These are phyloP conservation scores for Sporothrix euskadiensis DNA, from an alignment of 2,329 filamentous ascomycete species.

Conservation along the genomic window DNA sequence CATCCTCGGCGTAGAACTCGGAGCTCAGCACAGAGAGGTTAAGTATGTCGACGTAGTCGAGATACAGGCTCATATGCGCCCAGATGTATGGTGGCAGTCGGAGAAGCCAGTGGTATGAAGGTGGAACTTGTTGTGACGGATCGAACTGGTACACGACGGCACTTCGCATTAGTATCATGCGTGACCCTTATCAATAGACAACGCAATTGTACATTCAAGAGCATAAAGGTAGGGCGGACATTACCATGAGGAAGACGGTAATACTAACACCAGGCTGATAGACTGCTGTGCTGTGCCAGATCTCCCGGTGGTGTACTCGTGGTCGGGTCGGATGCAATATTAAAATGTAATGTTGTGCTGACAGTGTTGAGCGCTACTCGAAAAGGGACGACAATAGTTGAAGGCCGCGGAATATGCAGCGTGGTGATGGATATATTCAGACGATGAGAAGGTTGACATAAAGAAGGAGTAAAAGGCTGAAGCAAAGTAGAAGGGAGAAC, in stretches of 20 bases:
- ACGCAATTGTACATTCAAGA: neutral
- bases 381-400: neutral
- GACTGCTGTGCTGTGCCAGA: too few species aligned
- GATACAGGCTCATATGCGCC: constrained; percentile 31
- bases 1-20: constrained; percentile 25
- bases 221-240: neutral
- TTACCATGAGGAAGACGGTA: neutral
- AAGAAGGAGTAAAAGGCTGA: neutral
- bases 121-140: neutral
- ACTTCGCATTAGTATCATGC: neutral
- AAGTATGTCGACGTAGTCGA: constrained; percentile 32
- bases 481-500: neutral
- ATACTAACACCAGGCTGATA: too few species aligned
- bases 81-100: constrained; percentile 31
- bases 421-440: neutral
- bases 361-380: too few species aligned
- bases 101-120: constrained; percentile 30
- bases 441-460: too few species aligned
- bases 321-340: neutral
- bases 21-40: constrained; percentile 25
- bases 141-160: neutral
- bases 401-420: neutral
- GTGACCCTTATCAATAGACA: neutral
- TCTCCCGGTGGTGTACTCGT: neutral
- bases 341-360: too few species aligned